Percentiles rank a stretch among this genome's conserved stretches.
phyloP scores from a whole-genome alignment of 1,284 basidiomycete species.

The Pseudozyma sp. region DNA sequence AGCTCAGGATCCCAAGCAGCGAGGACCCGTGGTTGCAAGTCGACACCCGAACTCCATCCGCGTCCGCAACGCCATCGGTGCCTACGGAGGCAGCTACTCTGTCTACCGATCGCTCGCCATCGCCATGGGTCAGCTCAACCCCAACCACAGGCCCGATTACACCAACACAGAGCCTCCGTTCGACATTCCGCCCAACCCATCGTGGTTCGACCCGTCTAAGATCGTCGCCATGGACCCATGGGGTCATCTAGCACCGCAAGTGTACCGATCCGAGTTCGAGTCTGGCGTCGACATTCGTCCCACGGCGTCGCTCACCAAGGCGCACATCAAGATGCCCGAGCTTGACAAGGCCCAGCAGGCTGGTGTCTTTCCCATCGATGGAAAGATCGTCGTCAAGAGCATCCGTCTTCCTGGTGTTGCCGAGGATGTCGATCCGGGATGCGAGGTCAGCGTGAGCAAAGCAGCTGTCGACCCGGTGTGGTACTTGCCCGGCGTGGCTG shows the following conservation, averaged over 20 bases:
- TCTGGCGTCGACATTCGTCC: conserved; percentile 64
- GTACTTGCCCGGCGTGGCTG: conserved; percentile 84
- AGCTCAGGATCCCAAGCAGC: conserved; percentile 75
- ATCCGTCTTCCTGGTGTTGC: conserved; percentile 51
- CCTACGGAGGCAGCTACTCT: conserved; percentile 91
- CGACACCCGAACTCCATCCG: conserved; percentile 86
- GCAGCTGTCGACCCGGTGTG: conserved; percentile 77
- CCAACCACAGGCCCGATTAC: conserved; percentile 75
- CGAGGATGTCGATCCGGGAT: conserved; percentile 75
- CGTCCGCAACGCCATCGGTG: conserved; percentile 90
- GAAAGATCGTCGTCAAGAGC: conserved; percentile 74
- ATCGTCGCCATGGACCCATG: conserved; percentile 95
- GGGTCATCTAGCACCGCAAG: conserved; percentile 87
- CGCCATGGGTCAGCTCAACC: conserved; percentile 82
- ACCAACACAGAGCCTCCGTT: conserved; percentile 89
- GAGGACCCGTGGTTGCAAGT: conserved; percentile 90
- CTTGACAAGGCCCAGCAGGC: conserved; percentile 81
- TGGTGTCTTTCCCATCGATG: conserved; percentile 83
- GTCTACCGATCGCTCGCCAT: conserved; percentile 88
- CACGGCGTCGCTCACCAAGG: conserved; percentile 78
- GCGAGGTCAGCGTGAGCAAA: conserved; percentile 88
- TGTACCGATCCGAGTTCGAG: conserved; percentile 74
- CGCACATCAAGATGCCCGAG: conserved; percentile 87
- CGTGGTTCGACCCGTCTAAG: conserved; percentile 83
- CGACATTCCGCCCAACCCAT: conserved; percentile 80